phyloP scores from a whole-genome alignment of 352 stramenopile genomes.

The Phytopythium boreale region DNA sequence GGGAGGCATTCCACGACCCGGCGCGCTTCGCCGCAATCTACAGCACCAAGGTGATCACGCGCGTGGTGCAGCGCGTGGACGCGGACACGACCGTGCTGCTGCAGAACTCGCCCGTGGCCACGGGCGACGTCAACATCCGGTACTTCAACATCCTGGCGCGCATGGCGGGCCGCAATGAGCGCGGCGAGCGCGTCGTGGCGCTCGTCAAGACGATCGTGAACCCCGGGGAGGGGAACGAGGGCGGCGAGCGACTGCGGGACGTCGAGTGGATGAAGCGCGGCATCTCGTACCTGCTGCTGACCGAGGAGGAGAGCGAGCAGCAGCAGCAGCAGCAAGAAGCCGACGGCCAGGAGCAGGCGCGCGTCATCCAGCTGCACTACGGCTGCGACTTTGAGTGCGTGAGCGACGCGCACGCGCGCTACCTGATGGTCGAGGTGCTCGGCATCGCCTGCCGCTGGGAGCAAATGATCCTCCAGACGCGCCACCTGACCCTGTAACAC shows the following conservation, averaged over 20 bases:
- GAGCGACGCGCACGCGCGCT: conserved; percentile 37
- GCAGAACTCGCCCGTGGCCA: conserved; percentile 33
- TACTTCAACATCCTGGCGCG: conserved; percentile 45
- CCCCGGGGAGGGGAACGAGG: conserved; percentile 20
- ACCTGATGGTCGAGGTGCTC: conserved; percentile 42
- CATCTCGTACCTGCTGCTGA: conserved; percentile 41
- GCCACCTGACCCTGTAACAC: conserved; percentile 26
- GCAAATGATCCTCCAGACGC: conserved; percentile 28
- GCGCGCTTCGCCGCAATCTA: conserved; percentile 38
- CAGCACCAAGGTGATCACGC: conserved; percentile 32
- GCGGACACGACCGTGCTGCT: conserved; percentile 35
- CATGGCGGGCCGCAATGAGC: conserved; percentile 23
- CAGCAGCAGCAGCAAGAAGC: neutral
- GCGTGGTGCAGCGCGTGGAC: conserved; percentile 34
- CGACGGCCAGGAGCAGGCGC: neutral
- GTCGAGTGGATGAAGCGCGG: conserved; percentile 48
- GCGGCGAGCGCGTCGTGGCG: conserved; percentile 29
- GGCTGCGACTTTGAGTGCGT: conserved; percentile 42
- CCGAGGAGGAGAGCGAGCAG: conserved; percentile 11
- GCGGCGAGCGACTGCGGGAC: conserved; percentile 19
- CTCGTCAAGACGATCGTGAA: conserved; percentile 47
- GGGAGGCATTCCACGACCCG: conserved; percentile 34
- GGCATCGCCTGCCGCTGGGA: conserved; percentile 39
- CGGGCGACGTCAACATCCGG: conserved; percentile 24
- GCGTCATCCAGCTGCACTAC: conserved; percentile 29